These are phyloP conservation scores for Alternaria rosae DNA, from an alignment of 2,329 filamentous ascomycete genomes.

Conservation along the genomic window DNA sequence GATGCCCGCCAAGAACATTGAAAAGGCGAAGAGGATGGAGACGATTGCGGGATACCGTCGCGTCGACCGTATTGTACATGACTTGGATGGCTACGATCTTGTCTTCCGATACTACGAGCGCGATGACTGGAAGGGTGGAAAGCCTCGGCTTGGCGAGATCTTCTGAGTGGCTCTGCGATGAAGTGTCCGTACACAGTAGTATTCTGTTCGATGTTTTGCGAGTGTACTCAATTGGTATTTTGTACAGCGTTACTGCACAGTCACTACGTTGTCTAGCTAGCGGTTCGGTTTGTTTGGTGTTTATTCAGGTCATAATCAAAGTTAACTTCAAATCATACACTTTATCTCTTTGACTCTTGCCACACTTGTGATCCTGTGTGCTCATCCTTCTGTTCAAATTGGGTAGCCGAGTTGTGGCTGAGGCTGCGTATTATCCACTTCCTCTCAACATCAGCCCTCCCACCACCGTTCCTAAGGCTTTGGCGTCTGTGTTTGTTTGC, in stretches of 20 bases:
- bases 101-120: conserved; percentile 97
- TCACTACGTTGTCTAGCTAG: conserved; percentile 6
- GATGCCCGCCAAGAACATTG: conserved; percentile 36
- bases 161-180: not conserved
- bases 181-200: not conserved
- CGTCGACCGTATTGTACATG: conserved; percentile 93
- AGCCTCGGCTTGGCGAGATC: conserved; percentile 66
- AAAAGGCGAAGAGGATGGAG: conserved; percentile 68
- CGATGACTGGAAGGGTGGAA: conserved; percentile 76
- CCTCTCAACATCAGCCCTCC: not conserved
- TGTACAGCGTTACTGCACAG: conserved; percentile 6
- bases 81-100: conserved; percentile 95
- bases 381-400: not conserved
- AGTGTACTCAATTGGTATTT: not conserved
- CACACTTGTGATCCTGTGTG: not conserved
- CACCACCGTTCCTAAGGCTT: not conserved
- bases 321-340: not conserved
- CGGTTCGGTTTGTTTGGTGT: not conserved
- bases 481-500: not conserved
- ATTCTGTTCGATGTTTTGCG: not conserved
- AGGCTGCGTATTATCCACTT: not conserved
- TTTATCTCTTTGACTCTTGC: not conserved
- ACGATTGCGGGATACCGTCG: conserved; percentile 84
- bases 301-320: not conserved
- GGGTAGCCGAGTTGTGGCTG: too few relatives aligned